These are phyloP conservation scores for Pulveroboletus sp. DNA, from an alignment of 768 basidiomycete species.

Conservation along the genomic window DNA sequence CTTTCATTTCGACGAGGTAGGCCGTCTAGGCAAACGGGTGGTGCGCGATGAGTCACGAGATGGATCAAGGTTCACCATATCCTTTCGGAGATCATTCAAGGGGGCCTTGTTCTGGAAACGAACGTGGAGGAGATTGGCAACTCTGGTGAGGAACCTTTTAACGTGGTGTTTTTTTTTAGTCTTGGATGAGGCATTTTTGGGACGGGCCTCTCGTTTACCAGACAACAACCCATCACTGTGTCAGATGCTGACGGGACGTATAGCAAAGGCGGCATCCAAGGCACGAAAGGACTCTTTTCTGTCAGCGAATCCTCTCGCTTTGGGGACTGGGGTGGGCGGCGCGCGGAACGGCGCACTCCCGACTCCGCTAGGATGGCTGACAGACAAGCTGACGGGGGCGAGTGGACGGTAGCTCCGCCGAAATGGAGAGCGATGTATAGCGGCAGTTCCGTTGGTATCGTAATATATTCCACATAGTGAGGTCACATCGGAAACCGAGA, in stretches of 20 bases:
- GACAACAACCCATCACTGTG: not conserved
- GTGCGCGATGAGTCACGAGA: slow-evolving; percentile 3
- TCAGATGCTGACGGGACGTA: slow-evolving; percentile 13
- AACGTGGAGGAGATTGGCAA: slow-evolving; percentile 81
- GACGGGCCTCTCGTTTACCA: not conserved
- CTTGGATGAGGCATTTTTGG: slow-evolving; percentile 2
- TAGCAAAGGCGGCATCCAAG: slow-evolving; percentile 68
- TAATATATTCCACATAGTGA: not conserved
- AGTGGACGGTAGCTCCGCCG: slow-evolving; percentile 39
- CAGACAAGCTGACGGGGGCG: slow-evolving; percentile 66
- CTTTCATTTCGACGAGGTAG: slow-evolving; percentile 96
- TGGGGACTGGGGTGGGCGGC: slow-evolving; percentile 60
- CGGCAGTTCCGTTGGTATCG: not conserved
- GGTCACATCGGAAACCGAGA: not conserved
- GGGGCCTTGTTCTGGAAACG: slow-evolving; percentile 93
- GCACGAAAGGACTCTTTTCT: slow-evolving; percentile 74
- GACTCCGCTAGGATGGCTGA: slow-evolving; percentile 76
- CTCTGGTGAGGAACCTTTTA: slow-evolving; percentile 47
- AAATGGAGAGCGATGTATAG: not conserved
- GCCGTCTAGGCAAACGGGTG: slow-evolving; percentile 13
- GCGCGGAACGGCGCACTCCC: slow-evolving; percentile 58
- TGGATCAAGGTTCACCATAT: slow-evolving; percentile 76
- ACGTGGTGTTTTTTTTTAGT: not conserved
- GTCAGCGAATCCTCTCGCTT: slow-evolving; percentile 77
- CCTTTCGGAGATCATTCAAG: slow-evolving; percentile 93